phyloP scores from a whole-genome alignment of 2,329 filamentous ascomycete species.

The Diaporthe sp. region DNA sequence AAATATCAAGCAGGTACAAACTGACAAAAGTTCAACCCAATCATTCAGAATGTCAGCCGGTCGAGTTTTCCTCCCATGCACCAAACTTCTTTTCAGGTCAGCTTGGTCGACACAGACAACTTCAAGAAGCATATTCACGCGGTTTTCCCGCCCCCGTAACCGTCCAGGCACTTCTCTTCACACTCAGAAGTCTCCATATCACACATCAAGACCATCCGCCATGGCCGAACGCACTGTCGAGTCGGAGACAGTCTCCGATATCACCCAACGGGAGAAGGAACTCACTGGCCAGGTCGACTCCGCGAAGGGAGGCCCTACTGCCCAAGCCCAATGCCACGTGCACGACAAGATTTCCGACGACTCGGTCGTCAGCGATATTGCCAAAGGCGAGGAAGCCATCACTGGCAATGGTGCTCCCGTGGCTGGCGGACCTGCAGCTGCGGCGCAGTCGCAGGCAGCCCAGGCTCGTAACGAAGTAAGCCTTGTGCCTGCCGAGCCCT shows the following conservation, averaged over 20 bases:
- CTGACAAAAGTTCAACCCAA: background rate
- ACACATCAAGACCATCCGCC: slow-evolving; percentile 28
- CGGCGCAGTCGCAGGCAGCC: slow-evolving; percentile 44
- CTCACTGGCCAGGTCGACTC: slow-evolving; percentile 49
- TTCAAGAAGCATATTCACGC: background rate
- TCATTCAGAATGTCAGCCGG: slow-evolving; percentile 2
- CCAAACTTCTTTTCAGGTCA: background rate
- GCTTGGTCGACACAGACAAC: background rate
- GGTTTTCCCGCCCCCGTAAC: background rate
- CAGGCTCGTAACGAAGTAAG: background rate
- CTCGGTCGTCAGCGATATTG: slow-evolving; percentile 50
- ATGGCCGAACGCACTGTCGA: slow-evolving; percentile 37
- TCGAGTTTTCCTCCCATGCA: background rate
- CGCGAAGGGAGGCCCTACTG: slow-evolving; percentile 49
- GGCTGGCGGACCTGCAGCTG: slow-evolving; percentile 48
- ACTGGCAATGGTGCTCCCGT: slow-evolving; percentile 44
- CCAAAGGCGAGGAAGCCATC: slow-evolving; percentile 50
- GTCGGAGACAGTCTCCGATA: slow-evolving; percentile 49
- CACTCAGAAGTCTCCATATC: slow-evolving; percentile 10
- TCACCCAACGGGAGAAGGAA: slow-evolving; percentile 52
- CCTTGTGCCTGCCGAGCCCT: background rate
- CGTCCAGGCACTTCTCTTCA: background rate
- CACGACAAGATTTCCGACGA: slow-evolving; percentile 42
- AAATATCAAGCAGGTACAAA: background rate
- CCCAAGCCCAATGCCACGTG: slow-evolving; percentile 50